These are phyloP conservation scores for Apiospora sp. DNA, from an alignment of 2,329 filamentous ascomycete genomes.

Conservation along the genomic window DNA sequence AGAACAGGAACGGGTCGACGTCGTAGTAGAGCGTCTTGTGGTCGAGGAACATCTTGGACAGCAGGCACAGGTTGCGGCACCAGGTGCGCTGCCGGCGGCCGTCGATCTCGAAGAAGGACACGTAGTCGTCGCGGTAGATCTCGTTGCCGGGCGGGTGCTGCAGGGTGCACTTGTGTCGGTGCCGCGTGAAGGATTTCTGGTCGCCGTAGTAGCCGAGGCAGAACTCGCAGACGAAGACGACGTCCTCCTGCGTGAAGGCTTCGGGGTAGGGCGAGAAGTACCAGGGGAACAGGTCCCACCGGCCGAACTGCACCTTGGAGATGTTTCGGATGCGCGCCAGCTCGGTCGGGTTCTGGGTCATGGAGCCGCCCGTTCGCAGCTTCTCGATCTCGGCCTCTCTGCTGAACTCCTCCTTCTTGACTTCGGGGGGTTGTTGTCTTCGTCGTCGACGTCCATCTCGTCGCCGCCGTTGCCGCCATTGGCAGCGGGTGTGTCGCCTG, in stretches of 20 bases:
- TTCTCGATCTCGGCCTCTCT: slow-evolving; percentile 96
- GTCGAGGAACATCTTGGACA: slow-evolving; percentile 94
- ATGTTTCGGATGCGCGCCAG: slow-evolving; percentile 96
- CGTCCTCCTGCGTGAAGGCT: slow-evolving; percentile 84
- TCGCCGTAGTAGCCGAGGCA: slow-evolving; percentile 92
- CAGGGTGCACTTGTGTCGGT: slow-evolving; percentile 88
- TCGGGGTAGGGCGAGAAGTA: slow-evolving; percentile 98
- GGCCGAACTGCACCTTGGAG: slow-evolving; percentile 92
- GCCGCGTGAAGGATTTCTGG: slow-evolving; percentile 81
- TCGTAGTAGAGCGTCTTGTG: slow-evolving; percentile 99
- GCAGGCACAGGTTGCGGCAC: slow-evolving; percentile 92
- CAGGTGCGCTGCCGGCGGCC: slow-evolving; percentile 92
- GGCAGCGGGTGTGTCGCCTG: slow-evolving; percentile 53
- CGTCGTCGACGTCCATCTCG: slow-evolving; percentile 65
- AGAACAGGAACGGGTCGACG: slow-evolving; percentile 98
- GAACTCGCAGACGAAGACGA: slow-evolving; percentile 97
- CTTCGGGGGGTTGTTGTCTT: slow-evolving; percentile 47
- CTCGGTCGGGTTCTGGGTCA: slow-evolving; percentile 98
- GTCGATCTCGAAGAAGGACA: slow-evolving; percentile 98
- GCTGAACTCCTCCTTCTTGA: slow-evolving; percentile 67
- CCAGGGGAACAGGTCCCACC: slow-evolving; percentile 93
- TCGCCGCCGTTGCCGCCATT: slow-evolving; percentile 47
- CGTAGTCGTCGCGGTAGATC: slow-evolving; percentile 92
- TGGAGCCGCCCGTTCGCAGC: slow-evolving; percentile 89
- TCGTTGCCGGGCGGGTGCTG: slow-evolving; percentile 96